These are phyloP conservation scores for Dryadomyces quercus-mongolicae DNA, from an alignment of 2,329 filamentous ascomycete species.

Conservation along the genomic window DNA sequence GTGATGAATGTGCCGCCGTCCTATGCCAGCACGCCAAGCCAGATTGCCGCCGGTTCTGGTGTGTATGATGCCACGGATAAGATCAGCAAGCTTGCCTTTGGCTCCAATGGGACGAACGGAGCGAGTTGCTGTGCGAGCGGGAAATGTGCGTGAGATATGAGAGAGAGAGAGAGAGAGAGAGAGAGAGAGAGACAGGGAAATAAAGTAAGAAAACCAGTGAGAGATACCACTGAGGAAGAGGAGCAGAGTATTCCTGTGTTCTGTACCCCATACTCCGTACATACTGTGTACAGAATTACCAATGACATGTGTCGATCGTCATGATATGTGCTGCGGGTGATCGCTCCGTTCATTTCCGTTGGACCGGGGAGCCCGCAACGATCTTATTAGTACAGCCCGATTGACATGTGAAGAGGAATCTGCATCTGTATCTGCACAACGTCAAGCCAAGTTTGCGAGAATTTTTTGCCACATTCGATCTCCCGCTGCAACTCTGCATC, in stretches of 20 bases:
- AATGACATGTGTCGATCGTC: background rate
- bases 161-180: background rate
- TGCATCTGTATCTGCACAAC: background rate
- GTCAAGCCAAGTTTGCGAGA: background rate
- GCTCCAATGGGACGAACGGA: background rate
- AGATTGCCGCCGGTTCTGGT: conserved; percentile 37
- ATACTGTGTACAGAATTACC: no score
- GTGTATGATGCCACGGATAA: conserved; percentile 35
- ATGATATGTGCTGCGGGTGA: no score
- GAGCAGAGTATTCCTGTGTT: background rate
- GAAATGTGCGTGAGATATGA: background rate
- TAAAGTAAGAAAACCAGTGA: background rate
- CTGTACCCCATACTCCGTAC: no score
- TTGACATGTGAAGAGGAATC: background rate
- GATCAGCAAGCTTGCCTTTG: conserved; percentile 28
- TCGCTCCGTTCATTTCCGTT: no score
- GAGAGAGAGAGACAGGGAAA: background rate
- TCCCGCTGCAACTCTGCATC: background rate
- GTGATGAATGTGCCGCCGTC: conserved; percentile 70
- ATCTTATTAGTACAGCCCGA: no score
- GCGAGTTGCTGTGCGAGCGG: conserved; percentile 12
- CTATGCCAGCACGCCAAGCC: conserved; percentile 60
- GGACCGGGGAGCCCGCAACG: no score
- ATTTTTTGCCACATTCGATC: background rate
- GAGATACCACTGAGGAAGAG: no score